Base-by-base conservation (phyloP, 75 land plant species). In the Cunninghamia lanceolata region DNA sequence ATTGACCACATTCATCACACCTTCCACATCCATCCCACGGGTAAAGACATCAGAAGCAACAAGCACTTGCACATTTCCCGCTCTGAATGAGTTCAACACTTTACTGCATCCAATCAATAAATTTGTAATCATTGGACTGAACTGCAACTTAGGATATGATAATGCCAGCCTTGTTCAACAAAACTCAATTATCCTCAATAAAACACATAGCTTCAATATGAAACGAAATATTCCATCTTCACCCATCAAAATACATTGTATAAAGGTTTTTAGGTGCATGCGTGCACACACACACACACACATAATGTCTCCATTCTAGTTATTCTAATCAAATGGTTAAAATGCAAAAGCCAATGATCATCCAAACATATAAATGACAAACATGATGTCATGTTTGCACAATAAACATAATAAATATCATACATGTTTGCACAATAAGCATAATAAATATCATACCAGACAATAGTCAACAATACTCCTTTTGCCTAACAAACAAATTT, bases 1-100 rank as follows among this genome's bases (percentile, higher is more conserved):
- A 83, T 97, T 97, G 47, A 97, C 90, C 13, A 97, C 96, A 90
- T 93, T 96, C 74, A 85, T 93, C 74, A 97, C 91, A 70, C 98
- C 98, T 87, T 97, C 98, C 77, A 97, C 94, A 90, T 97, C 99
- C 99, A 96, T 97, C 71, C 99, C 99, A 82, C 99, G 94, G n/a
- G 99, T 93, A 94, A 97, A 95, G 36, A 94, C 99, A 94, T 97
- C 99, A 45, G 99, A 92, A 42, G 96, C 91, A 86, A 97, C 91
- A 73, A 97, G 93, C 34, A 97, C 99, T 85, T 96, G 92, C 73
- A 91, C 88, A 74, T 91, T 86, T 70, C 99, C 99, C 68, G 80
- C 87, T 46, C 95, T 88, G 68, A 97, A 97, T 56, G 87, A 93
- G 74, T 85, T 89, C 88, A 97, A 74, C 14, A 93, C 91, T 87